A percentile compares a stretch with the other conserved stretches of the same genome.
phyloP scores from a whole-genome alignment of 371 early-diverging fungal species.

The Dinochytrium kinnereticum region DNA sequence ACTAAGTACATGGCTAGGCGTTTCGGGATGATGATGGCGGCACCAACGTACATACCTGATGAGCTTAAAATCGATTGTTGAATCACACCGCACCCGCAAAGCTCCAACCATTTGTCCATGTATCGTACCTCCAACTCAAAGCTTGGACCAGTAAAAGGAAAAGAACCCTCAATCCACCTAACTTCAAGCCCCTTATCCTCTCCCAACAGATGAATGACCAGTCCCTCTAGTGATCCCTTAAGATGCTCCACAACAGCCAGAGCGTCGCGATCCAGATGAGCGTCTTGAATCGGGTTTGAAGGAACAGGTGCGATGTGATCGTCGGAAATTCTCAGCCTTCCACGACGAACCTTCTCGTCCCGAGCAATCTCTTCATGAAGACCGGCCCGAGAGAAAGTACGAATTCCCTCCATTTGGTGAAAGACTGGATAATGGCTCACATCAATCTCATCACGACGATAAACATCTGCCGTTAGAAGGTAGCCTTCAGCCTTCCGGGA shows the following conservation, averaged over 20 bases:
- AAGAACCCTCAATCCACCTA: constrained; percentile 95
- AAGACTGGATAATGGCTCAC: constrained; percentile 95
- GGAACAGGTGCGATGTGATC: constrained; percentile 16
- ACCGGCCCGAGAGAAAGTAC: constrained; percentile 39
- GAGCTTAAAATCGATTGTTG: constrained; percentile 80
- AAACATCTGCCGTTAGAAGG: constrained; percentile 93
- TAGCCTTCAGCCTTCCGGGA: constrained; percentile 51
- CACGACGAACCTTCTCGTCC: not conserved
- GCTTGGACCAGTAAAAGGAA: constrained; percentile 95
- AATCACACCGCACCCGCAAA: constrained; percentile 93
- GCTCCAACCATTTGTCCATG: constrained; percentile 94
- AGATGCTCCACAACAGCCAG: constrained; percentile 69
- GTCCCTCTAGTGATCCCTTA: constrained; percentile 77
- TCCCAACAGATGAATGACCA: constrained; percentile 74
- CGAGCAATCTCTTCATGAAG: constrained; percentile 26
- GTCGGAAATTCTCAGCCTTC: not conserved
- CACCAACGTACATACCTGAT: constrained; percentile 54
- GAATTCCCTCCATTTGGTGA: constrained; percentile 97
- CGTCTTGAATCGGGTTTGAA: constrained; percentile 45
- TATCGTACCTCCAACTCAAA: constrained; percentile 96
- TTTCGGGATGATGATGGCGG: not conserved
- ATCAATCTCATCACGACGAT: constrained; percentile 97
- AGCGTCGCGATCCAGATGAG: constrained; percentile 64
- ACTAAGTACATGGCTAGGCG: too few species aligned
- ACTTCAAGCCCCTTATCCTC: constrained; percentile 67